Base-by-base conservation (phyloP, 1,139 yeast species). In the Yamadazyma blattariae region DNA sequence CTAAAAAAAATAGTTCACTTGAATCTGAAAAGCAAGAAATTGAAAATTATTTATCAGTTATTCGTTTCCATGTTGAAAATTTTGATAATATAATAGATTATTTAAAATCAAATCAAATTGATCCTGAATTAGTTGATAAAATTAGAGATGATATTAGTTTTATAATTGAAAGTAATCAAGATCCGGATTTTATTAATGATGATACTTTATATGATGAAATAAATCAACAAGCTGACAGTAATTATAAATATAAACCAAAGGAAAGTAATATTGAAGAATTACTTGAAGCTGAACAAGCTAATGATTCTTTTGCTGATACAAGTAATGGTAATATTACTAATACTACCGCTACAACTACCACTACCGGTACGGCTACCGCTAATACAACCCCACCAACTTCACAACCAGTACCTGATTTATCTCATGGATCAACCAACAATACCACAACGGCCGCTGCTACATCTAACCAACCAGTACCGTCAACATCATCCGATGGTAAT, bases 1-100 rank as follows among this genome's bases (percentile, higher is more conserved):
- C 64, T 24, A 55, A 72, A 39, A 69, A 67, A 52, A 68, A 65
- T 41, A 57, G 57, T 33, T 57, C 60, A 3, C 56, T 65, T 27
- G 76, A 70, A 42, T 64, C 64, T 33, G 63, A 69, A 36, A 68
- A 69, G 51, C 73, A 65, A 36, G 72, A 69, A 44, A 57, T 70
- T 32, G 71, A 65, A 39, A 38, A 50, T n/a, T 62, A 59, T 29
- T 54, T 59, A 32, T 53, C 52, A 24, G 57, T 57, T 29, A 62
- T 68, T 38, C 61, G 58, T 40, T 68, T 68, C 42, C 75, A 70
- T 43, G 54, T 61, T 23, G 68, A 64, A 36, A 64, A 64, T 39
- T 52, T 69, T 27, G 58, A 60, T 39, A 55, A 54, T 21, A 51
- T 65, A 25, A 59, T 67, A 32, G 56, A 52, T 34, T 51, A 52